Base-by-base conservation (phyloP, 1,284 basidiomycete species). In the Heterobasidion irregulare region DNA sequence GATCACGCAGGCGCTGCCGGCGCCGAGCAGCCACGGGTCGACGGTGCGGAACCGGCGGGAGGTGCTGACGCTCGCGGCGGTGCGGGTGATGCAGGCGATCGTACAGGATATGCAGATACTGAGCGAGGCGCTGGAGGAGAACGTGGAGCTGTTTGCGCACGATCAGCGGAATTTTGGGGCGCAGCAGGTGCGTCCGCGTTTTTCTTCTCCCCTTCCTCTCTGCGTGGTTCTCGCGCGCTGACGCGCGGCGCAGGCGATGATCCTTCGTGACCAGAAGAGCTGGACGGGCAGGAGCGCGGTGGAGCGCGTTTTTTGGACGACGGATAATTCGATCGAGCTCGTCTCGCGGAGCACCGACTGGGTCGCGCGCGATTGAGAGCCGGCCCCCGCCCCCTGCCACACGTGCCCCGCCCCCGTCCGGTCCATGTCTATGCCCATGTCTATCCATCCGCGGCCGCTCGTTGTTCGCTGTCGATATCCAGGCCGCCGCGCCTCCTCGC, bases 121-220 rank as follows among this genome's bases (percentile, higher is more conserved):
- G 56, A 77, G 84, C 1, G 94, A 95, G 66, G 93, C 92, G 7
- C 70, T 96, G 58, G 91, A 93, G 54, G 89, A 94, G 64, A 89
- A 93, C 63, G 83, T 89, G n/a, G 92, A 93, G 55, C 66, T 91
- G 68, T 96, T 96, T 72, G 92, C 86, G 33, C 83, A 88, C 63
- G 92, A 95, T 70, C 88, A 92, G 65, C 78, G 92, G 56, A 95
- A 95, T 70, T 92, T 92, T 70, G 92, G 92, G 50, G 93, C 93
- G 56, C 94, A 97, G 68, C 26, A 26, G 92, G 94, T 83, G 90
- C 92, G 62, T 59, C 79, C 73, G 32, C 12, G 50, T 33, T 18
- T 32, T 45, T 16, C n/a, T n/a, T n/a, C n/a, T n/a, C n/a, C n/a
- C n/a, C n/a, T n/a, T n/a, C n/a, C n/a, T n/a, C n/a, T n/a, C n/a